Evolutionary conservation across 2,329 filamentous ascomycete genomes (phyloP), one percentile per base, ranked within the genome.

Genomic region (Microcyclospora tardicrescens): DNA sequence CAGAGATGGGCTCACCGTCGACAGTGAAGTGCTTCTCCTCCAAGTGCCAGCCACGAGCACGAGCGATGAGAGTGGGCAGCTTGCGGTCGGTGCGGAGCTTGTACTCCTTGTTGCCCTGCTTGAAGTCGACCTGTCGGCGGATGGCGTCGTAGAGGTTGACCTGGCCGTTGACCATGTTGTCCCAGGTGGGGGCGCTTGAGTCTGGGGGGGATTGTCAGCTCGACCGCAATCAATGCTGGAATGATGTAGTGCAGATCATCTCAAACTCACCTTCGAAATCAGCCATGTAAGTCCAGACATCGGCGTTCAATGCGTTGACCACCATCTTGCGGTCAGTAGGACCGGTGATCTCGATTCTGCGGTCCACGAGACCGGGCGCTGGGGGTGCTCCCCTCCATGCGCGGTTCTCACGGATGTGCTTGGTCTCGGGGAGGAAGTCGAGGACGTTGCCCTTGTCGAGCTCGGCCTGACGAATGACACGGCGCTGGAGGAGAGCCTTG

Each of bases 261-360:
- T n/a, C 8, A 24, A 34, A 61, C 73, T 55, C 63, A 91, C 87
- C 89, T 67, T 98, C 91, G 51, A 98, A 93, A 65, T 98, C 91
- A 35, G 91, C 91, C 91, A 98, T 98, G 58, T 96, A 98, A 40
- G 89, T 96, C 81, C 84, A 96, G 16, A 96, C 91, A 56, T 96
- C 76, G 34, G 89, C 81, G 64, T 96, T 98, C 60, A 96, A 60
- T 9, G 91, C 91, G 62, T 98, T 98, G 46, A 96, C 84, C 35
- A 96, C 86, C 91, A 98, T 98, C 75, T 96, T 98, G 51, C 91
- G 76, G 65, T 96, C 91, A 6, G 87, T 95, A 1, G 91, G 91
- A 8, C 91, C 91, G 5, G 91, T 98, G 57, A 96, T 98, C 70
- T 98, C 91, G 27, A 95, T 84, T 44, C 91, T 78, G 49, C 91